A percentile compares a stretch with the other conserved stretches of the same genome.
phyloP scores from a whole-genome alignment of 768 basidiomycete species.

The Lentinula lateritia region DNA sequence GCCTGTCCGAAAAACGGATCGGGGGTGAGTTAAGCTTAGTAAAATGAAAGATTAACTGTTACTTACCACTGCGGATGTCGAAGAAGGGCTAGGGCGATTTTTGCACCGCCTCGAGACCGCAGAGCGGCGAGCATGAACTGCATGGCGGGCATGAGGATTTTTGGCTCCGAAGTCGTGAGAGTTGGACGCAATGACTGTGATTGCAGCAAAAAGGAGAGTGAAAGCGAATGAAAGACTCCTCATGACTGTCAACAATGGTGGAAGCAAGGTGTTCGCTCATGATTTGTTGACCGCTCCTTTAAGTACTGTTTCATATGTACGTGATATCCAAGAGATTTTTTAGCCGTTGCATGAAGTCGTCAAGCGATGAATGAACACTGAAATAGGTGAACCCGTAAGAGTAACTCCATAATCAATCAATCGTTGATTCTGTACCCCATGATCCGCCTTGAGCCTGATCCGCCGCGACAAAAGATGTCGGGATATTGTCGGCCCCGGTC shows the following conservation, averaged over 20 bases:
- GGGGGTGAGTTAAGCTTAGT: neutral
- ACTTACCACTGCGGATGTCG: neutral
- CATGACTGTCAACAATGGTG: conserved; percentile 27
- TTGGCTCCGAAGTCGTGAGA: conserved; percentile 18
- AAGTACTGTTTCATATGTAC: neutral
- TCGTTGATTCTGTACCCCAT: no score
- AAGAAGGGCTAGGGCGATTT: neutral
- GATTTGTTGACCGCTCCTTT: neutral
- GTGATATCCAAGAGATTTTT: neutral
- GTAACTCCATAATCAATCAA: no score
- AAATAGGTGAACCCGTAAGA: no score
- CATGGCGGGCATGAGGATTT: conserved; percentile 24
- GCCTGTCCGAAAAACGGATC: neutral
- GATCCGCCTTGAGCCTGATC: neutral
- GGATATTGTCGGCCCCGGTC: no score
- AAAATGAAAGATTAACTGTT: neutral
- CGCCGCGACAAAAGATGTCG: neutral
- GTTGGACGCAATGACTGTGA: conserved; percentile 21
- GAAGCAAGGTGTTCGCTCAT: conserved; percentile 10
- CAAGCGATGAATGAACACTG: no score
- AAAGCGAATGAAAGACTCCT: conserved; percentile 37
- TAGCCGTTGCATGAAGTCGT: neutral
- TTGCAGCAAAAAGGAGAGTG: conserved; percentile 24
- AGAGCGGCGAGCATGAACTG: neutral
- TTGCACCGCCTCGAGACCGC: conserved; percentile 1